Percentiles rank a stretch among this genome's conserved stretches.
These are phyloP conservation scores for Puccinia sorghi DNA, from an alignment of 1,284 basidiomycete genomes.

Conservation along the genomic window DNA sequence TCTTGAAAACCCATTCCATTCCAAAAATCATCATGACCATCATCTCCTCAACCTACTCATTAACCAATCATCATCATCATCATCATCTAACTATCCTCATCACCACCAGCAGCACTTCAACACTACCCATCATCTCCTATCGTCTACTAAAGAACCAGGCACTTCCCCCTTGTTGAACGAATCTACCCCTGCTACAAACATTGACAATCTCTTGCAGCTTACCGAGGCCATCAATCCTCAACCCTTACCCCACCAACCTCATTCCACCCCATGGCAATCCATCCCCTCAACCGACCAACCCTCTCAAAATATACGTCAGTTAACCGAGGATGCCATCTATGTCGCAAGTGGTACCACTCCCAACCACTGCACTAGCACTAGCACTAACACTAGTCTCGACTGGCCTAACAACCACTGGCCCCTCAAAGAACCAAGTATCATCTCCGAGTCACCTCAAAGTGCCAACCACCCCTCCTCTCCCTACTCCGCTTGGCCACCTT, in stretches of 20 bases:
- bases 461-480: conserved; percentile 23
- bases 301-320: neutral
- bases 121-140: too few relatives aligned
- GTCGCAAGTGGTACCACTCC: neutral
- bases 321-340: conserved; percentile 23
- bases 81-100: too few relatives aligned
- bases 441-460: conserved; percentile 13
- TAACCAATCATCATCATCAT: neutral
- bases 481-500: conserved; percentile 34
- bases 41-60: conserved; percentile 2
- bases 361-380: neutral
- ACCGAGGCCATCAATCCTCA: neutral
- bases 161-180: neutral
- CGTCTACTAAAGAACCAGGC: too few relatives aligned
- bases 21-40: too few relatives aligned
- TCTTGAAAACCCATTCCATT: too few relatives aligned
- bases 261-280: neutral
- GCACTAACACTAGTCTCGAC: neutral
- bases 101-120: neutral
- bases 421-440: neutral
- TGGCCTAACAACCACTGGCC: neutral
- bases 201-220: neutral
- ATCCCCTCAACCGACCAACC: neutral
- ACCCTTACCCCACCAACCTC: too few relatives aligned
- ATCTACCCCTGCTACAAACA: neutral